Percentiles rank a stretch among this genome's conserved stretches.
Conservation (phyloP, 768 basidiomycete genomes). For the Boletus fagicola region DNA sequence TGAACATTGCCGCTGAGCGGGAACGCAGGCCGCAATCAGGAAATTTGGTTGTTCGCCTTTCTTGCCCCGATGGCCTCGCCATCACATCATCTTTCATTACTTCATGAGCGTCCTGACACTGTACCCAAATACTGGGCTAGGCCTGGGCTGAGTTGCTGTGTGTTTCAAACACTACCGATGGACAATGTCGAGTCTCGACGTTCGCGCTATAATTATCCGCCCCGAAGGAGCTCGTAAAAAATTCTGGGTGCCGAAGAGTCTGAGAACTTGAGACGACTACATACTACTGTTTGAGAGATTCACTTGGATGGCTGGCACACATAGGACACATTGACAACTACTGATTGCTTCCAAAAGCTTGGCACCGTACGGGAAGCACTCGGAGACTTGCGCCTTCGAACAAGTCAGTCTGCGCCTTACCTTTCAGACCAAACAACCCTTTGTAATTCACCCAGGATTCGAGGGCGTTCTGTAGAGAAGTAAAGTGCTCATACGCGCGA, state of each 20-base stretch:
- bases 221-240: not conserved
- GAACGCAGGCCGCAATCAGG: not conserved
- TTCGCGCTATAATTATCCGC: not conserved
- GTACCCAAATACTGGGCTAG: not conserved
- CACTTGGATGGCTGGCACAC: not conserved
- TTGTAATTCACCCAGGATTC: not conserved
- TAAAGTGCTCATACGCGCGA: not conserved
- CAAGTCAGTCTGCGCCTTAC: too few relatives aligned
- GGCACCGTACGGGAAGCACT: too few relatives aligned
- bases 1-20: not conserved
- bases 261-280: too few relatives aligned
- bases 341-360: too few relatives aligned
- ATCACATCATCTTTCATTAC: not conserved
- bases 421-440: too few relatives aligned
- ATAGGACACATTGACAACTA: too few relatives aligned
- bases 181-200: not conserved
- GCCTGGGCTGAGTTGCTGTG: not conserved
- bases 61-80: too few relatives aligned
- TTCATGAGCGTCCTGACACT: too few relatives aligned
- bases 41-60: not conserved
- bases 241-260: too few relatives aligned
- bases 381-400: too few relatives aligned
- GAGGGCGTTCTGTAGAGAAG: too few relatives aligned
- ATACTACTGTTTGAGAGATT: too few relatives aligned
- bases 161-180: not conserved